Evolutionary conservation across 148 eudicot species (phyloP), one percentile per base, ranked within the genome.

Genomic region (Chenopodium formosanum): DNA sequence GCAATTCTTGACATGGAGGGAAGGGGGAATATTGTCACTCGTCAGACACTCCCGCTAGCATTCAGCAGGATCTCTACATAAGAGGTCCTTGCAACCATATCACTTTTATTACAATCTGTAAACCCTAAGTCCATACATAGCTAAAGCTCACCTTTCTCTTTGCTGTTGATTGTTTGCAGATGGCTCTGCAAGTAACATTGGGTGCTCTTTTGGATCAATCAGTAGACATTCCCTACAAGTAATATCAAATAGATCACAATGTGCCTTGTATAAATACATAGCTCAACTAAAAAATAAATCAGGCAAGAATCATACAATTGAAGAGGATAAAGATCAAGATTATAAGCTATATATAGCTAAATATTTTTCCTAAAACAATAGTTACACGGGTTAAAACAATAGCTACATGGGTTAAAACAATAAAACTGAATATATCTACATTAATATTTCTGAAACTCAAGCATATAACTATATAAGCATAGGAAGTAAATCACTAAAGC

Each of bases 131-230:
- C 16, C 69, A 65, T 74, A 27, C 37, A 63, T 9, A 77, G 76
- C 68, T 65, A 72, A 75, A 78, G 56, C 83, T 94, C 72, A 96
- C 99, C 94, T 96, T 88, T 96, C 99, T 88, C 99, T 92, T 79
- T 94, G 98, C 64, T 88, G 97, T 81, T 90, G 99, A 83, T 82
- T 85, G 85, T 96, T 96, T 58, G 86, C 87, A 74, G 98, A 94
- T 79, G 99, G 92, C 83, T 96, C 99, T 23, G 99, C 97, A 73
- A 96, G 90, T 74, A 96, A 86, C 98, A 96, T 92, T 10, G 98
- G 99, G 84, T 96, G 99, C 87, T 96, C 99, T 85, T 89, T 91
- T 2, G 99, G 97, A 85, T 96, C 97, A 89, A 96, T 86, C 89
- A 94, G 83, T 44, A 96, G 88, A 80, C 99, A 94, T 72, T 92